phyloP scores from a whole-genome alignment of 257 asterid genomes.

The Nyctanthes arbortristis region DNA sequence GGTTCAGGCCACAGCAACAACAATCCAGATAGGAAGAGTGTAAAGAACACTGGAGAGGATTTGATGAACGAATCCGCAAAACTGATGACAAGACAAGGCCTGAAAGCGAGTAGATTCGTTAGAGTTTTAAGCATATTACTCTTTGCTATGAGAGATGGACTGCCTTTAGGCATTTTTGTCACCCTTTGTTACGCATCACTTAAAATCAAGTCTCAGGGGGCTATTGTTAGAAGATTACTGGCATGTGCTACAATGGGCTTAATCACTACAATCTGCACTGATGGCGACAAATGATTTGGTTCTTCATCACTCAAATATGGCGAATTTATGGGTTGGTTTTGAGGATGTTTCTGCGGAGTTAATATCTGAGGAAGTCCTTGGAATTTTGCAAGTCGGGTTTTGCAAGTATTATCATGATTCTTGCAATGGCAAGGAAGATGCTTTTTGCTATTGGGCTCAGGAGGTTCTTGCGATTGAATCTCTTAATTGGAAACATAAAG shows the following conservation, averaged over 20 bases:
- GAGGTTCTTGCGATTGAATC: slow-evolving; percentile 18
- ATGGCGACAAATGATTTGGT: no score
- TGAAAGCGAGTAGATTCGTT: slow-evolving; percentile 25
- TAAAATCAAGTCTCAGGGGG: slow-evolving; percentile 23
- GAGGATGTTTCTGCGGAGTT: not conserved
- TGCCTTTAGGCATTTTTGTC: slow-evolving; percentile 40
- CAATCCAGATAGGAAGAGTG: no score
- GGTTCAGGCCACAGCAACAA: no score
- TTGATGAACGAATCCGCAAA: no score
- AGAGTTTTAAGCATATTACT: slow-evolving; percentile 32
- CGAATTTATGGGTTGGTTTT: slow-evolving; percentile 40
- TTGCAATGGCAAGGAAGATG: slow-evolving; percentile 8
- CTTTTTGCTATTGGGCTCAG: no score
- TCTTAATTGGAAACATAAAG: not conserved
- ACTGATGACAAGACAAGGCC: no score
- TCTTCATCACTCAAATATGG: slow-evolving; percentile 29
- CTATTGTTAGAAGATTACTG: slow-evolving; percentile 29
- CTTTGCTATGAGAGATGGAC: slow-evolving; percentile 41
- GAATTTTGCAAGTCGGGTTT: slow-evolving; percentile 23
- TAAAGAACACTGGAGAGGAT: no score
- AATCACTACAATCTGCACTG: no score
- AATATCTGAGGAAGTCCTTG: slow-evolving; percentile 2
- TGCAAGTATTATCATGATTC: slow-evolving; percentile 1
- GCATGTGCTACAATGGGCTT: slow-evolving; percentile 32
- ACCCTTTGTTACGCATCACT: slow-evolving; percentile 28